Evolutionary conservation across 164 flowering plant genomes (phyloP).

Genomic region (Akebia trifoliata): DNA sequence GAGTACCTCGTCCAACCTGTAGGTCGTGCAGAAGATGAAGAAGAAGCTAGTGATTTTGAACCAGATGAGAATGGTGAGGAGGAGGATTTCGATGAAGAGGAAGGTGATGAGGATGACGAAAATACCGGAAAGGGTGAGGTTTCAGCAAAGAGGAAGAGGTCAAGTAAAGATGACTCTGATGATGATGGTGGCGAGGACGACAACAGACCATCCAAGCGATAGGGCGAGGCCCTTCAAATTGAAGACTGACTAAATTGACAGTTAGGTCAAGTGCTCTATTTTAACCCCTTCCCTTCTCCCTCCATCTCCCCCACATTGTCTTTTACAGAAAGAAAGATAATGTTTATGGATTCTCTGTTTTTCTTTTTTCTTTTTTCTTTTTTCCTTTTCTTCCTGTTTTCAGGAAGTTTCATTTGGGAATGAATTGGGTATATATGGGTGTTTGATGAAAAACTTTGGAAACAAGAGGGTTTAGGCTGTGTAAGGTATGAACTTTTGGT

Average conservation of each 20-base stretch:
- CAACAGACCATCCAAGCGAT: constrained; percentile 79
- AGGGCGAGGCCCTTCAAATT: constrained; percentile 26
- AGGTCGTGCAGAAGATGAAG: constrained; percentile 67
- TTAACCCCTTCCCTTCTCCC: background rate
- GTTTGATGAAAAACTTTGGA: constrained; percentile 1
- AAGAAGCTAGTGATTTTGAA: constrained; percentile 81
- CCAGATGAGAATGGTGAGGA: constrained; percentile 66
- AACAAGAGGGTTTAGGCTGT: background rate
- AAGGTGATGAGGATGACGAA: constrained; percentile 31
- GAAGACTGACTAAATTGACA: constrained; percentile 30
- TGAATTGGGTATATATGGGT: background rate
- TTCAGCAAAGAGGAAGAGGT: constrained; percentile 57
- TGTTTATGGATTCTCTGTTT: constrained; percentile 5
- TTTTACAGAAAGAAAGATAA: constrained; percentile 25
- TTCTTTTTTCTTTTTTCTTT: constrained; percentile 1
- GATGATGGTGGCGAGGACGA: constrained; percentile 65
- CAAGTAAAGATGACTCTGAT: constrained; percentile 44
- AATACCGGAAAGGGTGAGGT: constrained; percentile 43
- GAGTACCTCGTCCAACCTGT: constrained; percentile 70
- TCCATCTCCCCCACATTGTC: constrained; percentile 5
- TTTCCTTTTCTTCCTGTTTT: background rate
- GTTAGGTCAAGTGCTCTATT: constrained; percentile 30
- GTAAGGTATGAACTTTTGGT: background rate
- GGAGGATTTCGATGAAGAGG: constrained; percentile 48
- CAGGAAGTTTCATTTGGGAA: background rate